These are phyloP conservation scores for Rhinocladiella mackenziei DNA, from an alignment of 2,329 filamentous ascomycete genomes.

Conservation along the genomic window DNA sequence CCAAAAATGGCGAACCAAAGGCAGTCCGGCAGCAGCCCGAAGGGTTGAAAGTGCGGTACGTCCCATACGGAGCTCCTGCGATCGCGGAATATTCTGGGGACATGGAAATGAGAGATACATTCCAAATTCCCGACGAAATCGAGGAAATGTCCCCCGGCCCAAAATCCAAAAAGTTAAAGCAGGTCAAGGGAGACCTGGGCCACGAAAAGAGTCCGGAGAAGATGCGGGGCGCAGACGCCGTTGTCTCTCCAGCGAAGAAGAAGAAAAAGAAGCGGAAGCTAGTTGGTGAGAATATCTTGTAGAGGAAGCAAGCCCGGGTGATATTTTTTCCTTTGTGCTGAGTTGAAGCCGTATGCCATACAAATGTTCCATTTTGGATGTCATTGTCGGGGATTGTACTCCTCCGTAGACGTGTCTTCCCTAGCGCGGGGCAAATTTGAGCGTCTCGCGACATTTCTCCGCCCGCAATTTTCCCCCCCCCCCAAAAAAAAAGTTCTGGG, in stretches of 20 bases:
- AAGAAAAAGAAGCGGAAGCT: conserved; percentile 22
- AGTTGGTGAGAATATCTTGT: conserved; percentile 14
- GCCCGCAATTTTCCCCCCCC: background rate
- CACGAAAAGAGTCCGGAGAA: conserved; percentile 11
- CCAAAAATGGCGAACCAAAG: conserved; percentile 32
- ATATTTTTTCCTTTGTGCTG: conserved; percentile 1
- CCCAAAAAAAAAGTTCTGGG: too few species aligned
- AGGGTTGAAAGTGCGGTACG: conserved; percentile 43
- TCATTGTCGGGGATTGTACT: background rate
- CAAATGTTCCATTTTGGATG: background rate
- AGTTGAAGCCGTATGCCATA: too few species aligned
- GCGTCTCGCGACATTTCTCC: background rate
- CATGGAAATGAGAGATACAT: conserved; percentile 18
- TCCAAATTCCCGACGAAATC: conserved; percentile 8
- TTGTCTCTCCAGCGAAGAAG: conserved; percentile 17
- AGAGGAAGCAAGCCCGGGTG: conserved; percentile 1
- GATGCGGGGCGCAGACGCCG: conserved; percentile 1
- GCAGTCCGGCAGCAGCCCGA: conserved; percentile 41
- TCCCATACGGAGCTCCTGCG: conserved; percentile 36
- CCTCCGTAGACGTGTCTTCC: background rate
- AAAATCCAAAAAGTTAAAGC: conserved; percentile 2
- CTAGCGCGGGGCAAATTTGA: background rate
- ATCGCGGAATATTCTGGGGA: conserved; percentile 1
- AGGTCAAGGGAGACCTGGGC: conserved; percentile 3
- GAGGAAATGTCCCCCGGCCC: background rate